These are phyloP conservation scores for Colletotrichum theobromicola DNA, from an alignment of 2,329 filamentous ascomycete species.

Conservation along the genomic window DNA sequence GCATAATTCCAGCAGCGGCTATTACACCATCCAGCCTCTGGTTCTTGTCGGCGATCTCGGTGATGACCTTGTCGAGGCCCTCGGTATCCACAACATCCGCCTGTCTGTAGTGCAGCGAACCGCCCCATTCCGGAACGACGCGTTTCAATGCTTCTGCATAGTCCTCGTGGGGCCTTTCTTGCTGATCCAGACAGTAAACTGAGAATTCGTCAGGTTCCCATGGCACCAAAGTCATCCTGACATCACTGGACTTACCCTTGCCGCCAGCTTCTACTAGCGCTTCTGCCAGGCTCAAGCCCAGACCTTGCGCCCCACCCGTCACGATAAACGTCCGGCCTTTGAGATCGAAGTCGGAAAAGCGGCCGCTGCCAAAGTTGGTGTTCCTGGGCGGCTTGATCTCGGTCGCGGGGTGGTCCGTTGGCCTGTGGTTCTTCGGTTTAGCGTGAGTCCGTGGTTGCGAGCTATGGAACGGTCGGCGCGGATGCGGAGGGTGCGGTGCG, in stretches of 20 bases:
- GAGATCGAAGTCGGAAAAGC: constrained; percentile 73
- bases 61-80: constrained; percentile 62
- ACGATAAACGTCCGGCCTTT: constrained; percentile 72
- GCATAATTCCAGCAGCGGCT: constrained; percentile 72
- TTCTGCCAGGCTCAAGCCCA: constrained; percentile 77
- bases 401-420: constrained; percentile 27
- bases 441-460: background rate
- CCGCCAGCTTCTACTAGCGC: constrained; percentile 78
- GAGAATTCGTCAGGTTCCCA: background rate
- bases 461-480: background rate
- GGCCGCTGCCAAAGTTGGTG: constrained; percentile 34
- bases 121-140: constrained; percentile 68
- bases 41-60: constrained; percentile 64
- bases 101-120: constrained; percentile 68
- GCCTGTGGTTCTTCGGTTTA: constrained; percentile 28
- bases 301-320: constrained; percentile 73
- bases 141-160: constrained; percentile 66
- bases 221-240: background rate
- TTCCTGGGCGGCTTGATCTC: constrained; percentile 24
- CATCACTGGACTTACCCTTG: constrained; percentile 47
- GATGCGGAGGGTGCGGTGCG: background rate
- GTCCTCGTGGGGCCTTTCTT: constrained; percentile 54
- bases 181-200: constrained; percentile 65
- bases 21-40: constrained; percentile 70
- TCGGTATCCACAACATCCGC: constrained; percentile 71